Conservation (phyloP, 1,284 basidiomycete genomes). For the Tilletia indica region DNA sequence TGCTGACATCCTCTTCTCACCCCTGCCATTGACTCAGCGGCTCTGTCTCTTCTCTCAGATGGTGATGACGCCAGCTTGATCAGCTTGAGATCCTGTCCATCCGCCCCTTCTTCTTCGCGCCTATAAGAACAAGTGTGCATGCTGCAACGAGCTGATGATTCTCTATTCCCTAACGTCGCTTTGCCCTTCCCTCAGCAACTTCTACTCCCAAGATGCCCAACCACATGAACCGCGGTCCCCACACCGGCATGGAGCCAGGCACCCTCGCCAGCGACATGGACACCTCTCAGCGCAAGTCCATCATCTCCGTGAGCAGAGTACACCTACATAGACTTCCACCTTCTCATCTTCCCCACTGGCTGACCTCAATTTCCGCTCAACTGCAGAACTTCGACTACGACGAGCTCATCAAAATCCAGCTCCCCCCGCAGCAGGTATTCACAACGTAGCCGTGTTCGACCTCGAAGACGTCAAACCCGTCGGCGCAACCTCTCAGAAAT, state of each 20-base stretch:
- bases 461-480: constrained; percentile 1
- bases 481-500: not conserved
- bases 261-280: constrained; percentile 8
- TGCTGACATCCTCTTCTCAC: not conserved
- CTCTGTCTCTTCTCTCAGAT: too few species aligned
- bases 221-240: constrained; percentile 14
- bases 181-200: not conserved
- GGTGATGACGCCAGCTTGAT: not conserved
- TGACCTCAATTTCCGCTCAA: not conserved
- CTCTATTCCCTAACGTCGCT: not conserved
- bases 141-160: too few species aligned
- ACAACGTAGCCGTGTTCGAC: not conserved
- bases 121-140: too few species aligned
- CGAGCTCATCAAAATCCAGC: constrained; percentile 6
- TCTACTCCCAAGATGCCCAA: not conserved
- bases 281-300: not conserved
- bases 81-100: not conserved
- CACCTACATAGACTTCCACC: too few species aligned
- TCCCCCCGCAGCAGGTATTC: not conserved
- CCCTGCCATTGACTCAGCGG: not conserved
- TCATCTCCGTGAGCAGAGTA: constrained; percentile 6
- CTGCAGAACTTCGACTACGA: constrained; percentile 14
- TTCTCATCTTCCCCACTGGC: too few species aligned
- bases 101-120: not conserved
- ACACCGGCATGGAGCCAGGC: constrained; percentile 12